phyloP scores from a whole-genome alignment of 2,329 filamentous ascomycete genomes.

The Aureobasidium zeae region DNA sequence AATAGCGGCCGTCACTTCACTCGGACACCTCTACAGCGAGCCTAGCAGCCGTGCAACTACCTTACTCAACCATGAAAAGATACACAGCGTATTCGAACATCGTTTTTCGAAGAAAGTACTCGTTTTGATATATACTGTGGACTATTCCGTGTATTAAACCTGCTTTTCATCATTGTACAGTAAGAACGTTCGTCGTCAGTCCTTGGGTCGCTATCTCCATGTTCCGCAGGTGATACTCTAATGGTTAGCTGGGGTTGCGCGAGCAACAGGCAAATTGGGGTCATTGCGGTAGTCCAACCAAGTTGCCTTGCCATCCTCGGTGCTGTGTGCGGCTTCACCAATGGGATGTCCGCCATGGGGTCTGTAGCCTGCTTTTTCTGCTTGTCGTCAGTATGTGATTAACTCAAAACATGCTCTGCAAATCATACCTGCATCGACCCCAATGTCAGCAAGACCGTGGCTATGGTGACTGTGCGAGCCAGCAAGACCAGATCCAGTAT shows the following conservation, averaged over 20 bases:
- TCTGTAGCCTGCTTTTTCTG: conserved; percentile 1
- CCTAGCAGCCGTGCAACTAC: too few species aligned
- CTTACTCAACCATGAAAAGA: too few species aligned
- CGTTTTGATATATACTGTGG: not conserved
- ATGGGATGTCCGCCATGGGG: conserved; percentile 13
- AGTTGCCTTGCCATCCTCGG: conserved; percentile 1
- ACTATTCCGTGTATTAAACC: not conserved
- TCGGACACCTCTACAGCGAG: too few species aligned
- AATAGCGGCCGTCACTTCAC: too few species aligned
- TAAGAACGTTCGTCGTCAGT: too few species aligned
- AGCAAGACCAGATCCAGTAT: not conserved
- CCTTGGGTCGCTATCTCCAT: too few species aligned
- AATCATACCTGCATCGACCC: not conserved
- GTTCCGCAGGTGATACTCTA: too few species aligned
- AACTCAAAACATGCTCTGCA: too few species aligned
- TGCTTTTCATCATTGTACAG: conserved; percentile 1
- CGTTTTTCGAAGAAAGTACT: not conserved
- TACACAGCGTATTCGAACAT: not conserved
- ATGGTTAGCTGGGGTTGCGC: conserved; percentile 1
- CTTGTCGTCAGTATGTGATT: not conserved
- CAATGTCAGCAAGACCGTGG: not conserved
- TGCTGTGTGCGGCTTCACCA: conserved; percentile 7
- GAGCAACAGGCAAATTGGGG: conserved; percentile 7
- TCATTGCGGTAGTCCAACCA: conserved; percentile 15
- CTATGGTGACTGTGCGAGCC: not conserved